These are phyloP conservation scores for Ascosphaera acerosa DNA, from an alignment of 2,329 filamentous ascomycete species.

Conservation along the genomic window DNA sequence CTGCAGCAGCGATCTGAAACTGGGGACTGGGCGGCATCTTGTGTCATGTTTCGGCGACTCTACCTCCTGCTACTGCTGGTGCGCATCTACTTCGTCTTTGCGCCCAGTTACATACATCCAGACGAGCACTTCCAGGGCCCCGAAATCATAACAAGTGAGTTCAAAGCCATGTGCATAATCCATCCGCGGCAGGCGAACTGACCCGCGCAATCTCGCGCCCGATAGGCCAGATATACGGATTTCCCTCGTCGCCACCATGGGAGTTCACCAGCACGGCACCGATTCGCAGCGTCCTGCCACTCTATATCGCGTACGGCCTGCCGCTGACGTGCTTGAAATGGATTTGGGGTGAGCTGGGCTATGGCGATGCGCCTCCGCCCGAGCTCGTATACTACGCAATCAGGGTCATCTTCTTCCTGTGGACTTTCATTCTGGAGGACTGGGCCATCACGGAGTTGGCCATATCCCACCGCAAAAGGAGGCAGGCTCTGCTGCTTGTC, in stretches of 20 bases:
- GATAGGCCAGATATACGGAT: constrained; percentile 15
- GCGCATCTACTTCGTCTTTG: constrained; percentile 80
- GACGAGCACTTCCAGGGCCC: constrained; percentile 98
- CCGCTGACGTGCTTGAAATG: constrained; percentile 84
- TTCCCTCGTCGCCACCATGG: constrained; percentile 77
- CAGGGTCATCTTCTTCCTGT: constrained; percentile 69
- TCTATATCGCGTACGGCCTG: constrained; percentile 87
- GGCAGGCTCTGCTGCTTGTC: constrained; percentile 54
- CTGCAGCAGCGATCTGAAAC: neutral
- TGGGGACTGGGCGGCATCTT: no score
- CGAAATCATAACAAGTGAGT: constrained; percentile 81
- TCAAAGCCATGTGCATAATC: neutral
- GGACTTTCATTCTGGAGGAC: constrained; percentile 92
- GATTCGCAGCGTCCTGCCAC: constrained; percentile 82
- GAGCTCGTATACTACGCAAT: constrained; percentile 72
- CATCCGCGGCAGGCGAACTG: constrained; percentile 2
- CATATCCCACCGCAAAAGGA: constrained; percentile 42
- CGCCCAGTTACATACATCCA: constrained; percentile 87
- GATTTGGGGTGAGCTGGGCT: constrained; percentile 68
- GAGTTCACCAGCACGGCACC: constrained; percentile 77
- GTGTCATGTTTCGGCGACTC: constrained; percentile 63
- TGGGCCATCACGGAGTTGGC: constrained; percentile 92
- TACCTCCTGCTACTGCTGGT: constrained; percentile 68
- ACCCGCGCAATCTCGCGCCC: neutral
- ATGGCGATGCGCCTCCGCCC: constrained; percentile 49